Evolutionary conservation across 2,329 filamentous ascomycete genomes (phyloP).

Genomic region (Parafenestella ontariensis): DNA sequence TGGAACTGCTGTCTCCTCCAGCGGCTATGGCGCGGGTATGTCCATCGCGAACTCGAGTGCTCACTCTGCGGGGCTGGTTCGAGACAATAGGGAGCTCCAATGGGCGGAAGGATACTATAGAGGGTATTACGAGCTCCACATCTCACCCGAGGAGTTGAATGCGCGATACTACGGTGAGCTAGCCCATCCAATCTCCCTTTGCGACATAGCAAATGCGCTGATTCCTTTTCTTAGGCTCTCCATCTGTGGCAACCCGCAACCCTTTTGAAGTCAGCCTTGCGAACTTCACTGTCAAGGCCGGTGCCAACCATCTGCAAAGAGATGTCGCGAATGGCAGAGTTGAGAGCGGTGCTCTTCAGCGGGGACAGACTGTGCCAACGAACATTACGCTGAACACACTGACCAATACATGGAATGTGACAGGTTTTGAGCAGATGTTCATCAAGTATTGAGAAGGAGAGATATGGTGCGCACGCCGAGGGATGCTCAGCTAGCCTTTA

Average conservation of each 20-base stretch:
- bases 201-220: neutral
- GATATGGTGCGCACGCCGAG: neutral
- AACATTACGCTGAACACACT: slow-evolving; percentile 42
- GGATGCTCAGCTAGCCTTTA: neutral
- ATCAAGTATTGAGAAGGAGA: slow-evolving; percentile 36
- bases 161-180: slow-evolving; percentile 69
- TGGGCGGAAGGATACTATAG: slow-evolving; percentile 77
- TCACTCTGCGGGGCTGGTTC: slow-evolving; percentile 48
- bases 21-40: slow-evolving; percentile 49
- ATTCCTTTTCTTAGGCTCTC: slow-evolving; percentile 40
- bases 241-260: slow-evolving; percentile 66
- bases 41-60: slow-evolving; percentile 54
- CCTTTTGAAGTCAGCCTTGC: slow-evolving; percentile 69
- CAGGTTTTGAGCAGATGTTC: slow-evolving; percentile 35
- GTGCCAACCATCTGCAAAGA: slow-evolving; percentile 63
- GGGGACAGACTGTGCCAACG: slow-evolving; percentile 43
- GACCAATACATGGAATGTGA: slow-evolving; percentile 40
- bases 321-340: slow-evolving; percentile 56
- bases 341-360: slow-evolving; percentile 61
- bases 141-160: slow-evolving; percentile 61
- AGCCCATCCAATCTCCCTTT: slow-evolving; percentile 16
- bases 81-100: slow-evolving; percentile 67
- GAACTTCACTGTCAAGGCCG: slow-evolving; percentile 70
- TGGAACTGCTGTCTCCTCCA: slow-evolving; percentile 69
- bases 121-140: slow-evolving; percentile 71